Evolutionary conservation across 78 protist species (phyloP), one percentile per base, ranked within the genome.

Genomic region (Dictyostelium capitatum): DNA sequence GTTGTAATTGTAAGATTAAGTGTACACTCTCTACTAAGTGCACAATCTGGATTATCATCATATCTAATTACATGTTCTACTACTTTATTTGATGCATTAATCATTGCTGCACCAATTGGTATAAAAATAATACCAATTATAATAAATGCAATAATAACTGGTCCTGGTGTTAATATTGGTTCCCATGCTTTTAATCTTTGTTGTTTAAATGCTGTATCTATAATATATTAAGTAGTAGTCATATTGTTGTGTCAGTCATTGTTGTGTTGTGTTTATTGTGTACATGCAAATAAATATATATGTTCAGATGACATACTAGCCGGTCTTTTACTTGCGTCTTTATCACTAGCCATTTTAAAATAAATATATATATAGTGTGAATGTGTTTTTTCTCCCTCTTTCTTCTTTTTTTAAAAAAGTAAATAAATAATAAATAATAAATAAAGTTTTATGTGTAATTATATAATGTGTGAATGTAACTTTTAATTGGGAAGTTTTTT

Each of bases 151-250:
- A 97, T 80, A 32, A 98, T 96, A 37, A 98, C 99, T 32, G 99
- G 90, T 37, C 78, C 84, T 23, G 99, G 99, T 20, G 99, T 95
- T 11, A 98, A 59, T 20, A 98, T 82, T 12, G 99, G 99, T 92
- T 98, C 98, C 99, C 99, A 98, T 28, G 99, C 99, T 28, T 54
- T 65, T 54, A 98, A 92, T 56, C 89, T 77, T 84, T 98, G 99
- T 89, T 98, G 99, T 80, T 94, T 96, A 95, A 98, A 98, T 14
- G 96, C 96, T 8, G 96, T 93, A 56, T 96, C 95, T 73, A 74
- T 10, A 25, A 25, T 43, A n/a, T n/a, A 57, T n/a, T n/a, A 8
- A 8, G n/a, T 59, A 59, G 8, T 59, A n/a, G 25, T n/a, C 2
- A 11, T 56, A 3, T 51, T 53, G 19, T 59, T 59, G 10, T 59